These are phyloP conservation scores for Pezicula carpinea DNA, from an alignment of 2,329 filamentous ascomycete species.

Conservation along the genomic window DNA sequence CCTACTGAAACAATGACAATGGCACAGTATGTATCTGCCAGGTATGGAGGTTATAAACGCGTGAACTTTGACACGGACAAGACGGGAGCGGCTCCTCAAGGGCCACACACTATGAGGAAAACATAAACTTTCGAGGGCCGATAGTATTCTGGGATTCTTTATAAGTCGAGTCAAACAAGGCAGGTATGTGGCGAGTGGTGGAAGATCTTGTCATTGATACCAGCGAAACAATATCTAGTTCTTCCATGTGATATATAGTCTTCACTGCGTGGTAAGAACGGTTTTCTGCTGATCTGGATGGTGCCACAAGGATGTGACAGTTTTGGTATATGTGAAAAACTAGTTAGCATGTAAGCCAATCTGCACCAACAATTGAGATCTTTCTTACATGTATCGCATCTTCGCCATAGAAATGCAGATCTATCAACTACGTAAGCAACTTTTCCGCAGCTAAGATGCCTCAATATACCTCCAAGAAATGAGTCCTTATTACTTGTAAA, in stretches of 20 bases:
- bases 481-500: conserved; percentile 23
- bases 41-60: background rate
- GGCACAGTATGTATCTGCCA: background rate
- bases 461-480: conserved; percentile 20
- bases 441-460: background rate
- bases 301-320: background rate
- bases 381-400: background rate
- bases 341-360: background rate
- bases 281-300: background rate
- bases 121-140: background rate
- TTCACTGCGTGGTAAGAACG: background rate
- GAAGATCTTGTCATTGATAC: too few species aligned
- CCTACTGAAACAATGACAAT: background rate
- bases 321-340: background rate
- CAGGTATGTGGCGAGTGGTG: too few species aligned
- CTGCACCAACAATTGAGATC: too few species aligned
- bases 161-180: background rate
- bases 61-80: background rate
- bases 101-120: background rate
- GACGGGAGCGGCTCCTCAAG: background rate
- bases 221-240: too few species aligned
- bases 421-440: too few species aligned
- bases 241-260: too few species aligned
- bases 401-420: background rate
- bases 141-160: background rate